phyloP scores from a whole-genome alignment of 257 asterid species.

The Solanum okadae region DNA sequence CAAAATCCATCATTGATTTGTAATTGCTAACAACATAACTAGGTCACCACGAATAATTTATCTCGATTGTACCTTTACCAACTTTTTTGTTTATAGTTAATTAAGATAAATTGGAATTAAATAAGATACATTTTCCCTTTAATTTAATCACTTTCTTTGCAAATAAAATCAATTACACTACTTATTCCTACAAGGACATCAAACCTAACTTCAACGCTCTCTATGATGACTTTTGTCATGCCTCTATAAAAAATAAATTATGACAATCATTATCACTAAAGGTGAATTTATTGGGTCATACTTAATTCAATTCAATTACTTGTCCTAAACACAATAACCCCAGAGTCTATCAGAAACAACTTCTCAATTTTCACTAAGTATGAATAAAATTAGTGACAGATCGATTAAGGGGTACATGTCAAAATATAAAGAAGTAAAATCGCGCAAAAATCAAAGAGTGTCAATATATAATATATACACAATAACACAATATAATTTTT shows the following conservation, averaged over 20 bases:
- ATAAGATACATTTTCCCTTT: background rate
- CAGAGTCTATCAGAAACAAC: fast-evolving
- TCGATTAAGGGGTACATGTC: background rate
- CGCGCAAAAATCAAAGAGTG: fast-evolving
- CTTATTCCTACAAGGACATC: background rate
- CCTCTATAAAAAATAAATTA: background rate
- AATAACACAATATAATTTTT: too few species aligned
- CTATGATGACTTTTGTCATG: background rate
- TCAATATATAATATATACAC: too few species aligned
- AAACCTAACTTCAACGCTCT: conserved; percentile 5
- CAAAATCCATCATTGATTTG: background rate
- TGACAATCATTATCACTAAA: background rate
- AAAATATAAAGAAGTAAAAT: too few species aligned
- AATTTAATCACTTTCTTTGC: background rate
- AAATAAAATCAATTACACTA: background rate
- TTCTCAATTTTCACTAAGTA: background rate
- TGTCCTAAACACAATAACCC: background rate
- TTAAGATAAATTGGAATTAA: background rate
- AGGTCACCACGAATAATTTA: background rate
- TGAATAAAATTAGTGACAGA: background rate
- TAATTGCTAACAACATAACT: background rate
- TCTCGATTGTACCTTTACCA: background rate
- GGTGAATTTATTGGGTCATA: background rate
- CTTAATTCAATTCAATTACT: background rate
- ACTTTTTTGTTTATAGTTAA: background rate